phyloP scores from a whole-genome alignment of 805 yeast species.

The Cyberlindnera petersonii region DNA sequence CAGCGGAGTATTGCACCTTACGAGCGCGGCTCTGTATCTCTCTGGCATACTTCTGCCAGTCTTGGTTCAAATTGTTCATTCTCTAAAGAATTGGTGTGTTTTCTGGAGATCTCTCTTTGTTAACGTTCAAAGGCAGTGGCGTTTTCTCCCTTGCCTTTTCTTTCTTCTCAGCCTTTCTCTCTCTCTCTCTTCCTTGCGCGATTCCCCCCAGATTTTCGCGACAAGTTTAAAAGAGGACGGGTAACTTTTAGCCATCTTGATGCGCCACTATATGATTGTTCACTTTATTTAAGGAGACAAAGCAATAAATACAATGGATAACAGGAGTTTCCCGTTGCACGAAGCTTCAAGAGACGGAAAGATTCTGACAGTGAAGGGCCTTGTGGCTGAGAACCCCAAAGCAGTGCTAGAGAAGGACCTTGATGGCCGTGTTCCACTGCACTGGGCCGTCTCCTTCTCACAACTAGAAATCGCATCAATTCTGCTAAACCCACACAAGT shows the following conservation, averaged over 20 bases:
- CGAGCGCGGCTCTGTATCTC: conserved; percentile 46
- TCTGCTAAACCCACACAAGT: conserved; percentile 36
- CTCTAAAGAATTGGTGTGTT: background rate
- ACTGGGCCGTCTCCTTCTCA: conserved; percentile 80
- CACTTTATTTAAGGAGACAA: too few species aligned
- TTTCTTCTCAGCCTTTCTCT: too few species aligned
- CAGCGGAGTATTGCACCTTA: conserved; percentile 36
- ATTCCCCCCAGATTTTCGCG: too few species aligned
- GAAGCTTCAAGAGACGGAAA: conserved; percentile 68
- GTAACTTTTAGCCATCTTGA: too few species aligned
- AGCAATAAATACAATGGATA: background rate
- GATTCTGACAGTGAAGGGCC: conserved; percentile 43
- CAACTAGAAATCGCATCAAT: conserved; percentile 48
- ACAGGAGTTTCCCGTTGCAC: conserved; percentile 34
- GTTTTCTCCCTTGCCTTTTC: too few species aligned
- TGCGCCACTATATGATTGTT: too few species aligned
- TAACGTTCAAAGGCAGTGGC: background rate
- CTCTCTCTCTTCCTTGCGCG: too few species aligned
- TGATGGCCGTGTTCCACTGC: conserved; percentile 77
- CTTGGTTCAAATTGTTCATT: conserved; percentile 33
- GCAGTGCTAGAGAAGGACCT: conserved; percentile 49
- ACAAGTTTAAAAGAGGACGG: too few species aligned
- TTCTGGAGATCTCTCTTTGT: background rate
- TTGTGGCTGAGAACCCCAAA: conserved; percentile 44
- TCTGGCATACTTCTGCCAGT: conserved; percentile 50